Conservation (phyloP, 192 early-diverging fungal genomes). For the Coemansia sp. region DNA sequence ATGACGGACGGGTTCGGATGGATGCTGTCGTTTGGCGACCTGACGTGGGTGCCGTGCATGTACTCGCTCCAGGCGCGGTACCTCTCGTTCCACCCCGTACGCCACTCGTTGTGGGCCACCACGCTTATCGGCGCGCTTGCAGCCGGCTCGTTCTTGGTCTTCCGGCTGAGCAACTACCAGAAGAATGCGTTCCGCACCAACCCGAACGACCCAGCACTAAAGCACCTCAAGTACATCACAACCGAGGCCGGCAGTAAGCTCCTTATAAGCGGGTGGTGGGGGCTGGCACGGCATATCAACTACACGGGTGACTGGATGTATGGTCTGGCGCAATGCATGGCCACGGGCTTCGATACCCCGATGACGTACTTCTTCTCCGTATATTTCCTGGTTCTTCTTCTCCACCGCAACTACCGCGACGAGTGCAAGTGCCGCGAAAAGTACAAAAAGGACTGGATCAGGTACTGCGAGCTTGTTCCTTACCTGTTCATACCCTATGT, state of each 20-base stretch:
- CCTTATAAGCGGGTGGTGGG: slow-evolving; percentile 93
- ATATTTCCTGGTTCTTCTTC: slow-evolving; percentile 88
- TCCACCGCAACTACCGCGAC: slow-evolving; percentile 88
- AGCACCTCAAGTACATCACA: slow-evolving; percentile 81
- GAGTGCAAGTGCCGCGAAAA: slow-evolving; percentile 88
- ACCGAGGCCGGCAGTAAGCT: slow-evolving; percentile 81
- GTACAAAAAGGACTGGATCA: slow-evolving; percentile 92
- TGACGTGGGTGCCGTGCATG: slow-evolving; percentile 90
- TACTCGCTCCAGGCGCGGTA: slow-evolving; percentile 91
- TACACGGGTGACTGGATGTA: slow-evolving; percentile 96
- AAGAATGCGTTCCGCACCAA: slow-evolving; percentile 88
- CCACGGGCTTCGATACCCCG: slow-evolving; percentile 74
- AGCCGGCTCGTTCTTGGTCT: slow-evolving; percentile 78
- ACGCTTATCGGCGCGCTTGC: slow-evolving; percentile 49
- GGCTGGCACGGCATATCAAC: slow-evolving; percentile 89
- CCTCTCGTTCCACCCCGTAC: slow-evolving; percentile 68
- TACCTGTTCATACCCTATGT: slow-evolving; percentile 84
- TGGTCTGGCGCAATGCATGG: slow-evolving; percentile 86
- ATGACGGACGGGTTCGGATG: slow-evolving; percentile 96
- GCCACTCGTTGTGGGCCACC: slow-evolving; percentile 53
- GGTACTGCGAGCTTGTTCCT: slow-evolving; percentile 77
- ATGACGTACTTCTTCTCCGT: slow-evolving; percentile 93
- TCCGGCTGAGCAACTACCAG: slow-evolving; percentile 85
- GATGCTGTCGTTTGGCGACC: slow-evolving; percentile 76
- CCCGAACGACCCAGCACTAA: slow-evolving; percentile 58